Conservation (phyloP, 768 basidiomycete genomes). For the Neoboletus subvelutipes region DNA sequence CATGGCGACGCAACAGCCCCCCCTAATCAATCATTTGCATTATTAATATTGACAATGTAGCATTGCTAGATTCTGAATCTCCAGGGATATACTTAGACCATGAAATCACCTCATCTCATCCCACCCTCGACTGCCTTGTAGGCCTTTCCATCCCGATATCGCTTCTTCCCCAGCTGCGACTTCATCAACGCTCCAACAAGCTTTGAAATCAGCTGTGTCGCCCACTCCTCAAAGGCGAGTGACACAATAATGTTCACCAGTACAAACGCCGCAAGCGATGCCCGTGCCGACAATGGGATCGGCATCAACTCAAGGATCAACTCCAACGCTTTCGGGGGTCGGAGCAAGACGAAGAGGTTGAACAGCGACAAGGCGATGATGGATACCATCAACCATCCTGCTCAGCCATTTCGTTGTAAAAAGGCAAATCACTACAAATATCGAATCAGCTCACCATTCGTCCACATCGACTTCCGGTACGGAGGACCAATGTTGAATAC, state of each 20-base stretch:
- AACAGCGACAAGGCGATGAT: slow-evolving; percentile 67
- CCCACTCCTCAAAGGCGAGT: slow-evolving; percentile 77
- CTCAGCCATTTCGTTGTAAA: neutral
- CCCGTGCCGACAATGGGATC: slow-evolving; percentile 66
- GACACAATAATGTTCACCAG: slow-evolving; percentile 70
- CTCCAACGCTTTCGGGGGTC: slow-evolving; percentile 59
- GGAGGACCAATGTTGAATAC: slow-evolving; percentile 99
- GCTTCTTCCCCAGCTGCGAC: slow-evolving; percentile 42
- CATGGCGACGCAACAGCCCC: slow-evolving; percentile 20
- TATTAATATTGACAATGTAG: neutral
- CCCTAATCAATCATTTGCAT: neutral
- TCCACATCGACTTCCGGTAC: slow-evolving; percentile 92
- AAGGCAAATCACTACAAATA: neutral
- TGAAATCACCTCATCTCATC: slow-evolving; percentile 51
- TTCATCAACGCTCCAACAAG: slow-evolving; percentile 47
- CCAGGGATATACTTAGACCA: neutral
- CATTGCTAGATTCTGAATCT: neutral
- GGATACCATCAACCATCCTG: slow-evolving; percentile 82
- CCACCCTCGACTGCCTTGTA: slow-evolving; percentile 87
- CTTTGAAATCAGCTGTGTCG: slow-evolving; percentile 54
- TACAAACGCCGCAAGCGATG: slow-evolving; percentile 66
- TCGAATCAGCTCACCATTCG: slow-evolving; percentile 65
- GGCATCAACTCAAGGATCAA: slow-evolving; percentile 74
- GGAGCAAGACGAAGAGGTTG: slow-evolving; percentile 74
- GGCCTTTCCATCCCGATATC: slow-evolving; percentile 63